Conservation (phyloP, 2,329 filamentous ascomycete species). For the Epichloe sp. region DNA sequence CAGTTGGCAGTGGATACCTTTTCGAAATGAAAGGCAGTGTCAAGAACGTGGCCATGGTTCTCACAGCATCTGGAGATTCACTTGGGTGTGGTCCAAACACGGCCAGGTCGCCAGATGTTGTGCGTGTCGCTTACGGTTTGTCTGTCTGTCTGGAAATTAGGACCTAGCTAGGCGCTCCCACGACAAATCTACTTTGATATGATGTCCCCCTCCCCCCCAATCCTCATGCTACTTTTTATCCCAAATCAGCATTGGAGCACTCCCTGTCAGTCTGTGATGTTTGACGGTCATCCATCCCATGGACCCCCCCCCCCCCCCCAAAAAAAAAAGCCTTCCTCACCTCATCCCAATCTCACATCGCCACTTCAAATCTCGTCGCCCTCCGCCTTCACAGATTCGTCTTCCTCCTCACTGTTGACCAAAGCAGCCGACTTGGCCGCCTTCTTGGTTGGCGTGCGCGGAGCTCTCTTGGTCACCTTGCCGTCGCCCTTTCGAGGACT, state of each 20-base stretch:
- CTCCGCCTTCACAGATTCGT: conserved; percentile 8
- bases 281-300: not conserved
- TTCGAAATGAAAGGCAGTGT: not conserved
- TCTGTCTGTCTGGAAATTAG: not conserved
- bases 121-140: not conserved
- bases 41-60: not conserved
- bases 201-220: not conserved
- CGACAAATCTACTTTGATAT: not conserved
- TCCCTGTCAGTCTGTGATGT: not conserved
- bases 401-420: conserved; percentile 8
- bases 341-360: conserved; percentile 6
- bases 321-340: not conserved
- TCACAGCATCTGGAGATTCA: not conserved
- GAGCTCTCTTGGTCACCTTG: conserved; percentile 20
- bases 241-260: not conserved
- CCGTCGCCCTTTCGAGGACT: conserved; percentile 18
- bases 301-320: no score
- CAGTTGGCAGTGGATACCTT: conserved; percentile 1
- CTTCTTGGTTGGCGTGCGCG: conserved; percentile 19
- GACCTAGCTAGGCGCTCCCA: not conserved
- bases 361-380: not conserved
- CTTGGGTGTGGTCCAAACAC: not conserved
- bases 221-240: not conserved
- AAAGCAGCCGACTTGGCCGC: conserved; percentile 9
- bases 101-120: not conserved